Conservation (phyloP, 2,329 filamentous ascomycete genomes). For the Myriosclerotinia scirpicola region DNA sequence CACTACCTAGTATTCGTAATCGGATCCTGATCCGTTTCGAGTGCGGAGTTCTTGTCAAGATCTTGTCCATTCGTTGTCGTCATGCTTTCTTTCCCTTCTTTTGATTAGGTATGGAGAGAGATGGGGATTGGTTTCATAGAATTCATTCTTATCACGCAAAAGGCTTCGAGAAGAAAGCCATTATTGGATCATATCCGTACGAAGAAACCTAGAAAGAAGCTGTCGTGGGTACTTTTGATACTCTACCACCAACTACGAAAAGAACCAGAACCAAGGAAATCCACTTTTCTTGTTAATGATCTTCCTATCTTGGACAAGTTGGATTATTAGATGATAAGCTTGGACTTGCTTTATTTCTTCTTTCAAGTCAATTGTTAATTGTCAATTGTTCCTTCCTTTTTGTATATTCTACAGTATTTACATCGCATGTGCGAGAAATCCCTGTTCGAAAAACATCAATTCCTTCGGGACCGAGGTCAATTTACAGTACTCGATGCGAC, state of each 20-base stretch:
- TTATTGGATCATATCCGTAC: constrained; percentile 1
- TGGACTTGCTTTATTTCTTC: background rate
- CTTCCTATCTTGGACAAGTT: constrained; percentile 7
- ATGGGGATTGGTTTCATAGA: background rate
- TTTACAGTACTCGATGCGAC: constrained; percentile 6
- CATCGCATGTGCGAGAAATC: background rate
- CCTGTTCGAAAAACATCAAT: background rate
- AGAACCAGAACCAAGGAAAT: background rate
- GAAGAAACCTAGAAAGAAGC: background rate
- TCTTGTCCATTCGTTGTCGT: background rate
- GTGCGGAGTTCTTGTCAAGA: background rate
- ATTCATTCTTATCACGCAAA: background rate
- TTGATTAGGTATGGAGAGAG: too few relatives aligned
- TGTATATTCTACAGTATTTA: background rate
- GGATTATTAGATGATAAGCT: constrained; percentile 1
- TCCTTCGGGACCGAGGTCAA: background rate
- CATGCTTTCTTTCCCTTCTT: background rate
- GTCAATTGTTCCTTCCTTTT: background rate
- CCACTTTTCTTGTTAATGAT: constrained; percentile 6
- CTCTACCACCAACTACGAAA: background rate
- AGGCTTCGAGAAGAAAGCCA: background rate
- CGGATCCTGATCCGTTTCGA: background rate
- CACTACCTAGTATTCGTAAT: background rate
- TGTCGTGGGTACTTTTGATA: background rate
- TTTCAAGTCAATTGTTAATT: background rate